phyloP scores from a whole-genome alignment of 2,329 filamentous ascomycete species.

The Coniochaeta prunicola region DNA sequence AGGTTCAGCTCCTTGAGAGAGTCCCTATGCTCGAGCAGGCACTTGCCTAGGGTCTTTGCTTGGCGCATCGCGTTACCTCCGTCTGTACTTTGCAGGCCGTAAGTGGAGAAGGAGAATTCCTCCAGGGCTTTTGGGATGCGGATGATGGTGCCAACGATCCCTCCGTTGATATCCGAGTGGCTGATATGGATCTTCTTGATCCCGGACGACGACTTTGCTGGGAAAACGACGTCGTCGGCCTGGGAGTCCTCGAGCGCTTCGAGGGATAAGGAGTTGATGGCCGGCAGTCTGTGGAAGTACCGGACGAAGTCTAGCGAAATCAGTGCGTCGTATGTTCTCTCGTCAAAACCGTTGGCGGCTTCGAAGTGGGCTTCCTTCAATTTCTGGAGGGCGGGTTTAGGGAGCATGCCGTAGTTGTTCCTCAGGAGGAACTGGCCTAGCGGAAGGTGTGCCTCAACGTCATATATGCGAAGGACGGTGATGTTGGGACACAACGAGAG shows the following conservation, averaged over 20 bases:
- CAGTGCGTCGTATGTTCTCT: neutral
- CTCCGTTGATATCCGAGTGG: conserved; percentile 3
- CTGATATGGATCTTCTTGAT: conserved; percentile 7
- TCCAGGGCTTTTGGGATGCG: conserved; percentile 7
- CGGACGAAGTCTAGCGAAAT: conserved; percentile 4
- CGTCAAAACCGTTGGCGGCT: neutral
- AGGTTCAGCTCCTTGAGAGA: conserved; percentile 7
- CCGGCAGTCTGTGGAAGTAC: conserved; percentile 8
- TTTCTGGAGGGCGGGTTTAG: neutral
- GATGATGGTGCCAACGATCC: conserved; percentile 7
- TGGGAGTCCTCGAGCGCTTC: conserved; percentile 8
- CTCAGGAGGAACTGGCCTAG: neutral
- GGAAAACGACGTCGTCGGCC: conserved; percentile 2
- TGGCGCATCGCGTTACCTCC: neutral
- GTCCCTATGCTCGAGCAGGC: conserved; percentile 4
- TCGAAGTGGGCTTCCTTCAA: neutral
- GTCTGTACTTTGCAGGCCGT: neutral
- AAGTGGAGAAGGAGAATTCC: conserved; percentile 3
- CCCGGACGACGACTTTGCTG: neutral
- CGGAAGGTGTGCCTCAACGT: neutral
- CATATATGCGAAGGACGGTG: neutral
- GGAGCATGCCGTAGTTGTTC: conserved; percentile 1
- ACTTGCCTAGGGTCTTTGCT: conserved; percentile 6
- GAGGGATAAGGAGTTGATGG: conserved; percentile 3
- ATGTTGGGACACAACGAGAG: conserved; percentile 1